phyloP scores from a whole-genome alignment of 2,329 filamentous ascomycete genomes.

The Venturiaceae sp. region DNA sequence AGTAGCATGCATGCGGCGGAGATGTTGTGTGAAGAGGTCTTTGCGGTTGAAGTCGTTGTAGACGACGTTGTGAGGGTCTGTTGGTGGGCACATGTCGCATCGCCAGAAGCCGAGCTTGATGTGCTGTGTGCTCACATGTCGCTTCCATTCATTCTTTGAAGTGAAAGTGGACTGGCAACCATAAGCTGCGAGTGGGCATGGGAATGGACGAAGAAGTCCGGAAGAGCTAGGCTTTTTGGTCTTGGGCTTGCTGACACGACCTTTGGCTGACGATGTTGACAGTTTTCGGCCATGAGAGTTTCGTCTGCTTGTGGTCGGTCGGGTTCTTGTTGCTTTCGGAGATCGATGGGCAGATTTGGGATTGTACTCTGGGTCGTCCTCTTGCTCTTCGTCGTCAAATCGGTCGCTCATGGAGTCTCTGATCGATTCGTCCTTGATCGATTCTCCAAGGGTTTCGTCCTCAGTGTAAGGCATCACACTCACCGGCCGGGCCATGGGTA shows the following conservation, averaged over 20 bases:
- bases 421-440: not conserved
- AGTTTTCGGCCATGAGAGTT: not conserved
- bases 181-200: constrained; percentile 70
- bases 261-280: not conserved
- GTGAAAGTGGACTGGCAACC: constrained; percentile 65
- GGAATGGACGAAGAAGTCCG: constrained; percentile 43
- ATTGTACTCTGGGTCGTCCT: constrained; percentile 1
- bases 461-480: not conserved
- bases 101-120: constrained; percentile 64
- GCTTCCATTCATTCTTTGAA: constrained; percentile 92
- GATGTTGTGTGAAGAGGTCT: constrained; percentile 82
- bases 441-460: constrained; percentile 7
- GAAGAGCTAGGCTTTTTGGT: constrained; percentile 7
- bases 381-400: constrained; percentile 2
- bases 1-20: constrained; percentile 71
- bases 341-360: not conserved
- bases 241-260: constrained; percentile 14
- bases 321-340: not conserved
- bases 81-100: constrained; percentile 53
- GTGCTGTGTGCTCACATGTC: constrained; percentile 75
- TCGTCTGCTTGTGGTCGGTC: not conserved
- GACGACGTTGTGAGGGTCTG: constrained; percentile 16
- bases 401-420: constrained; percentile 1
- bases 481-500: not conserved
- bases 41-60: constrained; percentile 77